These are phyloP conservation scores for Chytriomyces hyalinus DNA, from an alignment of 192 early-diverging fungal species.

Conservation along the genomic window DNA sequence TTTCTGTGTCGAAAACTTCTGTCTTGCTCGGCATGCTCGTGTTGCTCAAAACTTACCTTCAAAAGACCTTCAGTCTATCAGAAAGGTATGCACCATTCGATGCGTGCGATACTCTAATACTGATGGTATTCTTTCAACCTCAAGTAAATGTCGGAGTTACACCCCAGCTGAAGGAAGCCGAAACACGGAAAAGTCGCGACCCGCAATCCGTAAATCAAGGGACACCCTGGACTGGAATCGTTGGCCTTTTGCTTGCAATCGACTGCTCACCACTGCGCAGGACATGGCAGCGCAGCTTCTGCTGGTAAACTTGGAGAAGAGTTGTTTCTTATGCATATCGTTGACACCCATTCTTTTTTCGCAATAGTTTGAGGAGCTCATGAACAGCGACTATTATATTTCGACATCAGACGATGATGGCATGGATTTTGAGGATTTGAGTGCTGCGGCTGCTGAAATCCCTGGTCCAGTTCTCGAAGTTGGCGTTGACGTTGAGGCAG, in stretches of 20 bases:
- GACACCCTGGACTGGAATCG: conserved; percentile 45
- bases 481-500: conserved; percentile 24
- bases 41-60: conserved; percentile 67
- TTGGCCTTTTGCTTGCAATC: conserved; percentile 44
- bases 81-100: conserved; percentile 4
- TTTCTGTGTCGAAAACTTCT: conserved; percentile 55
- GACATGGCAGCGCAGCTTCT: conserved; percentile 36
- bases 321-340: background rate
- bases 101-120: background rate
- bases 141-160: conserved; percentile 37
- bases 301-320: conserved; percentile 15
- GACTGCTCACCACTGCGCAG: conserved; percentile 29
- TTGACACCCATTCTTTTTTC: background rate
- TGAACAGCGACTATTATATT: conserved; percentile 43
- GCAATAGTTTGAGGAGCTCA: conserved; percentile 39
- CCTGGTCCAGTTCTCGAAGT: background rate
- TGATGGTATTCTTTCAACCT: background rate
- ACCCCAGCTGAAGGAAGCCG: conserved; percentile 37
- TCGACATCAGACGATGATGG: conserved; percentile 13
- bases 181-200: conserved; percentile 61
- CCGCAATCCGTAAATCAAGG: conserved; percentile 52
- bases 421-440: conserved; percentile 30
- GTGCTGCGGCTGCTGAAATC: conserved; percentile 12
- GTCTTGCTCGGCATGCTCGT: conserved; percentile 68
- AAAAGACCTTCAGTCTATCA: conserved; percentile 59